Evolutionary conservation across 495 filamentous ascomycete species (phyloP).

Genomic region (Penicillium herquei): DNA sequence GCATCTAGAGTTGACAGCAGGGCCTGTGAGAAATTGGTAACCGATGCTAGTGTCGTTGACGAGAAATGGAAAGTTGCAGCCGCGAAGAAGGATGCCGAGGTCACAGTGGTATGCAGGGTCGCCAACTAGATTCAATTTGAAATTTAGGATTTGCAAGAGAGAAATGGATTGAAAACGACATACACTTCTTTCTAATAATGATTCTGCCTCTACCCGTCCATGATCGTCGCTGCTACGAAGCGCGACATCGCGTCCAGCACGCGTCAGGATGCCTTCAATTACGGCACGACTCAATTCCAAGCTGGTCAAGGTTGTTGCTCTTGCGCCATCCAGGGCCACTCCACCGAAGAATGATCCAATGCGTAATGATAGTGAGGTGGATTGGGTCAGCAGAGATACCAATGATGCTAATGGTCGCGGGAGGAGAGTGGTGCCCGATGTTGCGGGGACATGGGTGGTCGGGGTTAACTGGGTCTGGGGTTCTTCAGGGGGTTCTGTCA

Average conservation of each 20-base stretch:
- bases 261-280: slow-evolving; percentile 63
- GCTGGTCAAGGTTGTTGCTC: slow-evolving; percentile 66
- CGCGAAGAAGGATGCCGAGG: slow-evolving; percentile 62
- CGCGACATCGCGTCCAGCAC: slow-evolving; percentile 68
- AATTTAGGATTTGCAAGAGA: not conserved
- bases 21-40: slow-evolving; percentile 62
- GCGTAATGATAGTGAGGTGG: slow-evolving; percentile 68
- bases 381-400: slow-evolving; percentile 68
- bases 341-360: slow-evolving; percentile 66
- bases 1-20: slow-evolving; percentile 68
- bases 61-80: slow-evolving; percentile 71
- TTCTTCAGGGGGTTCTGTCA: not conserved
- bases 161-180: slow-evolving; percentile 7
- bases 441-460: slow-evolving; percentile 27
- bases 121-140: slow-evolving; percentile 43
- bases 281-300: slow-evolving; percentile 66
- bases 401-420: slow-evolving; percentile 64
- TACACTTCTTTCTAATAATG: slow-evolving; percentile 59
- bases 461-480: slow-evolving; percentile 2
- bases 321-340: slow-evolving; percentile 62
- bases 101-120: slow-evolving; percentile 60
- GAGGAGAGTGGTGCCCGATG: slow-evolving; percentile 59
- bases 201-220: slow-evolving; percentile 60
- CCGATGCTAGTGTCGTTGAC: slow-evolving; percentile 58
- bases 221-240: slow-evolving; percentile 52